Percentiles rank a stretch among this genome's conserved stretches.
These are phyloP conservation scores for Tulasnella sp. DNA, from an alignment of 768 basidiomycete genomes.

Conservation along the genomic window DNA sequence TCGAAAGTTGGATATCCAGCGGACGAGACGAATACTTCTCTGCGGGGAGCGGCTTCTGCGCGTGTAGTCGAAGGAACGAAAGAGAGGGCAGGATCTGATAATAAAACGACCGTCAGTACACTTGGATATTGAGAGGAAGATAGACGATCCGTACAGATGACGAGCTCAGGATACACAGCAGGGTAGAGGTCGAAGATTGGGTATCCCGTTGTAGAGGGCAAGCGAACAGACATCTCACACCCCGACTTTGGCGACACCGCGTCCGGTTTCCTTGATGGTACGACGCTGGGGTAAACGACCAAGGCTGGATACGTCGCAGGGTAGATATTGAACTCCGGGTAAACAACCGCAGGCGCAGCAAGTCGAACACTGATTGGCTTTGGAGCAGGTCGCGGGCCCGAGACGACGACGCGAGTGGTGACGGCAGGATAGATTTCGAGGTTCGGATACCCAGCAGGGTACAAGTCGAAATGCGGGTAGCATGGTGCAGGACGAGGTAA, in stretches of 20 bases:
- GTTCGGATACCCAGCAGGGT: slow-evolving; percentile 19
- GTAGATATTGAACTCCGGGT: slow-evolving; percentile 21
- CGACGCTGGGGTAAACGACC: slow-evolving; percentile 18
- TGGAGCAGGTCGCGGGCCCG: too few relatives aligned
- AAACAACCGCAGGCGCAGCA: neutral
- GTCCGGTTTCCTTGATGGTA: neutral
- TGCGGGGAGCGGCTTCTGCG: neutral
- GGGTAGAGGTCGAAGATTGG: slow-evolving; percentile 15
- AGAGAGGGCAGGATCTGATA: neutral
- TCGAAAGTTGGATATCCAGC: slow-evolving; percentile 13
- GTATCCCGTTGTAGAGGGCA: neutral
- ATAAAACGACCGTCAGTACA: neutral
- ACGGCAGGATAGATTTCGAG: slow-evolving; percentile 19
- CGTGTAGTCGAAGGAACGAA: neutral
- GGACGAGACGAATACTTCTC: neutral
- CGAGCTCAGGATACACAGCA: slow-evolving; percentile 17
- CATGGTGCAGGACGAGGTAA: neutral
- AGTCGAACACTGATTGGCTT: neutral
- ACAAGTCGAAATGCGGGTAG: slow-evolving; percentile 21
- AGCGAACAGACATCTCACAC: neutral
- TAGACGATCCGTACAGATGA: slow-evolving; percentile 12
- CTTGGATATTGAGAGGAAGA: neutral
- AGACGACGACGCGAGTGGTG: neutral
- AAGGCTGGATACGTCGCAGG: slow-evolving; percentile 12
- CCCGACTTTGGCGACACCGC: neutral